Conservation (phyloP, 345 rosid species). For the Orychophragmus violaceus region DNA sequence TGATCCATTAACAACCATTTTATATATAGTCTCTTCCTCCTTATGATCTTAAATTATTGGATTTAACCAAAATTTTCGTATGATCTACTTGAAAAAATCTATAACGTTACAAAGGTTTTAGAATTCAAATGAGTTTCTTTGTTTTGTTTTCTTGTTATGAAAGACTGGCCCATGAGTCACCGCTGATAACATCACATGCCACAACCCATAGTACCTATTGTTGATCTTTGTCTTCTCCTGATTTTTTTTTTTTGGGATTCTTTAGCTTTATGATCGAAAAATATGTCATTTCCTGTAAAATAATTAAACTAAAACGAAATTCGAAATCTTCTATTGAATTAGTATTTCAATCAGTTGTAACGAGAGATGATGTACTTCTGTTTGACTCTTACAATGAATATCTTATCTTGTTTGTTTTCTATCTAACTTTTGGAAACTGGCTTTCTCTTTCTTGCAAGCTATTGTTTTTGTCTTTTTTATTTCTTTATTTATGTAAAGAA, state of each 20-base stretch:
- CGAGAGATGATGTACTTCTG: constrained; percentile 9
- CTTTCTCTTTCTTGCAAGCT: constrained; percentile 31
- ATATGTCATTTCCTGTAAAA: not conserved
- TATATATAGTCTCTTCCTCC: not conserved
- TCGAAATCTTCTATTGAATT: constrained; percentile 10
- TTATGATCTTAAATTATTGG: not conserved
- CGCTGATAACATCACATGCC: constrained; percentile 21
- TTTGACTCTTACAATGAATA: constrained; percentile 16
- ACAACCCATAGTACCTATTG: constrained; percentile 8
- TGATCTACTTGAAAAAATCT: not conserved
- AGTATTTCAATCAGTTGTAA: constrained; percentile 1
- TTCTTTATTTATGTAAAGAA: not conserved
- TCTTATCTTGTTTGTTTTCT: constrained; percentile 20
- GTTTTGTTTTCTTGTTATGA: constrained; percentile 27
- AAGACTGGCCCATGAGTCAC: constrained; percentile 14
- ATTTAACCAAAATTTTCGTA: not conserved
- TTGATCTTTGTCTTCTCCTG: constrained; percentile 29
- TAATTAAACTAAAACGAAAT: not conserved
- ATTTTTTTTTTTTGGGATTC: constrained; percentile 22
- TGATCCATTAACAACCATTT: constrained; percentile 16
- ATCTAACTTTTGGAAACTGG: not conserved
- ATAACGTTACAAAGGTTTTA: not conserved
- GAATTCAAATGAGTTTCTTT: not conserved
- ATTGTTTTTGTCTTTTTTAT: constrained; percentile 10
- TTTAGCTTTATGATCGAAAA: constrained; percentile 12